Evolutionary conservation across 768 basidiomycete genomes (phyloP), one percentile per base, ranked within the genome.

Genomic region (Pisolithus orientalis): DNA sequence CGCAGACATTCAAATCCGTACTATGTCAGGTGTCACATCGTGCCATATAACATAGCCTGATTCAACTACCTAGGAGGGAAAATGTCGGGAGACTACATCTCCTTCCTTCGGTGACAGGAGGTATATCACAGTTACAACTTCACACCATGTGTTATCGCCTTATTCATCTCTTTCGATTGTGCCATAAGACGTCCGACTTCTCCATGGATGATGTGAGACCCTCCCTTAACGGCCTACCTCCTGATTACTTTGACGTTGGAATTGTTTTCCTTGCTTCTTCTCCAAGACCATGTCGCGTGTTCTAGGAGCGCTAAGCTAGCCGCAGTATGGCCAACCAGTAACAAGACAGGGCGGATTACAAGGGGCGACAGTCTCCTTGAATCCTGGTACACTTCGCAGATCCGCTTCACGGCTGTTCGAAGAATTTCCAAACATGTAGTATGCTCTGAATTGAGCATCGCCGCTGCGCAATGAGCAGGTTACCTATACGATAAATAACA

Each of bases 231-330:
- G 59, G 80, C 57, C 82, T 79, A 87, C 44, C 80, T 70, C 48
- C 57, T 62, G 55, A 84, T 79, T 0, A 79, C 76, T 51, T 82
- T 80, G 5, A 68, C 53, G 52, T 86, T 83, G 1, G 71, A 64
- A 4, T 71, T 68, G 2, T 61, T 58, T 14, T 72, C 68, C 0
- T 53, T 70, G 62, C 40, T 46, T 47, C 46, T 57, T 52, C 32
- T 64, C 53, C 69, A 54, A 1, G 82, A 74, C 87, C 86, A 90
- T 10, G 78, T 63, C 0, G 83, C 79, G 44, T 90, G 87, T 62
- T 90, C 86, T 10, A 90, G 70, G 27, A 89, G 75, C 61, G 78
- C 80, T 1, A 77, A 50, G 8, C 75, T 71, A 1, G 84, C 78
- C 0, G 83, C 71, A 29, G 80, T 56, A 43, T 78, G 73, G 1